phyloP scores from a whole-genome alignment of 1,284 basidiomycete genomes.

The Irpex lacteus region DNA sequence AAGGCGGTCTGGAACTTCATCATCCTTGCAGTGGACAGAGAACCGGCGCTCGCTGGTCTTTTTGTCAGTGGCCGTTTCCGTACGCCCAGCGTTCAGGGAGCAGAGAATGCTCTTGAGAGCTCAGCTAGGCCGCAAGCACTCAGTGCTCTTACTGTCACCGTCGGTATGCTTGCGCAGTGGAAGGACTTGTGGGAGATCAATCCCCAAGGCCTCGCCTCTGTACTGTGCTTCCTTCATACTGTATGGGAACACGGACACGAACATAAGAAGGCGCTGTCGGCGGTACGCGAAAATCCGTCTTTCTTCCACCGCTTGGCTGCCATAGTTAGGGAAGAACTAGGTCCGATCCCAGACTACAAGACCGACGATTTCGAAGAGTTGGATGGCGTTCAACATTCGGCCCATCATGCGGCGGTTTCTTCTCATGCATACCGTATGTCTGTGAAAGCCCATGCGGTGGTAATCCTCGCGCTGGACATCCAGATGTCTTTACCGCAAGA shows the following conservation, averaged over 20 bases:
- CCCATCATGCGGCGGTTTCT: constrained; percentile 59
- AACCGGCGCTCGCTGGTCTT: constrained; percentile 84
- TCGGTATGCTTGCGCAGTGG: constrained; percentile 67
- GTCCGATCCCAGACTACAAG: constrained; percentile 63
- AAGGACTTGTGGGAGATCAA: constrained; percentile 71
- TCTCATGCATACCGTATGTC: constrained; percentile 69
- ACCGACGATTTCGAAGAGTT: constrained; percentile 42
- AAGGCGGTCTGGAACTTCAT: constrained; percentile 84
- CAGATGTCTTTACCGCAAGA: constrained; percentile 49
- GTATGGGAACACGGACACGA: constrained; percentile 85
- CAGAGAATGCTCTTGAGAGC: constrained; percentile 28
- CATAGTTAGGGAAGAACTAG: constrained; percentile 63
- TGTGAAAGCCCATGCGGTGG: constrained; percentile 73
- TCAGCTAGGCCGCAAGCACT: constrained; percentile 30
- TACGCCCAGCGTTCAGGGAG: constrained; percentile 43
- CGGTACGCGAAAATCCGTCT: constrained; percentile 48
- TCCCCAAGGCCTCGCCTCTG: constrained; percentile 73
- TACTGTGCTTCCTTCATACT: constrained; percentile 76
- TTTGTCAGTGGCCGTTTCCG: constrained; percentile 75
- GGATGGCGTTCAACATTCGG: constrained; percentile 56
- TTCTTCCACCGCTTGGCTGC: constrained; percentile 67
- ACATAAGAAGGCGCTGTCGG: constrained; percentile 60
- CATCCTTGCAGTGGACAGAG: constrained; percentile 77
- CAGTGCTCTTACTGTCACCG: constrained; percentile 64
- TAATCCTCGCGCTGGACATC: constrained; percentile 71